Percentiles rank a stretch among this genome's conserved stretches.
Conservation (phyloP, 139 green algal species). For the Haematococcus lacustris region DNA sequence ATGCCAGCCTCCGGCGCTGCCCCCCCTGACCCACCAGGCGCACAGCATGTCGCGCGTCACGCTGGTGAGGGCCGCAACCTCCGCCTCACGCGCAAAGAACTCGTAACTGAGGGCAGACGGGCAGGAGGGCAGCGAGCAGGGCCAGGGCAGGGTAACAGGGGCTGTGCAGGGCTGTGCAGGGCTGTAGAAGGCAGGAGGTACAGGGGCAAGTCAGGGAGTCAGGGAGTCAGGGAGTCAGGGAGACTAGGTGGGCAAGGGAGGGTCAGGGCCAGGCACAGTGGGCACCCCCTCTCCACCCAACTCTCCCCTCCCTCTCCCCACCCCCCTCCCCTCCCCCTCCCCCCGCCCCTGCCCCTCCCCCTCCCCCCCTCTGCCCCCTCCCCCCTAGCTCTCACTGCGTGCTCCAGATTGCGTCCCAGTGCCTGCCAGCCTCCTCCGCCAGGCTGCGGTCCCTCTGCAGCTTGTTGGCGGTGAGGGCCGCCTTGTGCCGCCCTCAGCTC, state of each 20-base stretch:
- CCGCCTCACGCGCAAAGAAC: constrained; percentile 47
- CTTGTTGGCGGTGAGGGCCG: constrained; percentile 65
- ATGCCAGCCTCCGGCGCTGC: too few species aligned
- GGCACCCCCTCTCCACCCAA: neutral
- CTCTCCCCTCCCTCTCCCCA: neutral
- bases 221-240: neutral
- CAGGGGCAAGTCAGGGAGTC: neutral
- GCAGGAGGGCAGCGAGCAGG: neutral
- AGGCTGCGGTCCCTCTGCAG: constrained; percentile 64
- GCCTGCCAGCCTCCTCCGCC: constrained; percentile 64
- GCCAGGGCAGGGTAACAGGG: neutral
- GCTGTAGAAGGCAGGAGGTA: neutral
- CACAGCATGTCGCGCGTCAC: too few species aligned
- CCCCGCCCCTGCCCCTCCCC: neutral
- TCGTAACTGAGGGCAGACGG: constrained; percentile 38
- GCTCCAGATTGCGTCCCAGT: constrained; percentile 73
- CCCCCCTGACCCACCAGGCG: too few species aligned
- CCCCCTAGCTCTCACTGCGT: constrained; percentile 23
- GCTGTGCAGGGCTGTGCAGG: neutral
- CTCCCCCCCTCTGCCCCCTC: neutral
- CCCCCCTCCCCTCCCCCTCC: neutral
- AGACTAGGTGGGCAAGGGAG: neutral
- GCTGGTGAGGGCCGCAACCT: constrained; percentile 40
- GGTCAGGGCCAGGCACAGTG: neutral
- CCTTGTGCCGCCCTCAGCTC: constrained; percentile 73